Conservation (phyloP, 352 stramenopile species). For the Globisporangium abappressorium region DNA sequence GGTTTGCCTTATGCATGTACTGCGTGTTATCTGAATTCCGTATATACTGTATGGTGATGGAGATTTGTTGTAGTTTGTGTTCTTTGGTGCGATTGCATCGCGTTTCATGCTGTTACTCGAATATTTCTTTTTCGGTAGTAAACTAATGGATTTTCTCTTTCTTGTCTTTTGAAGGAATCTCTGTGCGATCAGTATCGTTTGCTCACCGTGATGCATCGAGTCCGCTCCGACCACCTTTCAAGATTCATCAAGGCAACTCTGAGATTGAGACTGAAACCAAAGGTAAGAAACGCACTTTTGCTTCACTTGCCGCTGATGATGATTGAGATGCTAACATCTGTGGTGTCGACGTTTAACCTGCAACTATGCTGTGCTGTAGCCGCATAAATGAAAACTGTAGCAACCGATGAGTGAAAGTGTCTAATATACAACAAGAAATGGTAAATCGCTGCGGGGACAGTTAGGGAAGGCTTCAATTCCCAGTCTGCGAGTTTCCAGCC, state of each 20-base stretch:
- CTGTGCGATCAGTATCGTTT: not conserved
- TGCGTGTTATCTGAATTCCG: constrained; percentile 6
- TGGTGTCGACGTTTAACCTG: not conserved
- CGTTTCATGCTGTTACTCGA: not conserved
- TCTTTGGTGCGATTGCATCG: not conserved
- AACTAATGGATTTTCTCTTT: constrained; percentile 5
- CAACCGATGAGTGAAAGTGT: constrained; percentile 2
- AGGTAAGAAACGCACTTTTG: not conserved
- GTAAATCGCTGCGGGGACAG: not conserved
- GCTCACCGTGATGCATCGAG: not conserved
- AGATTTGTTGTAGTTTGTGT: not conserved
- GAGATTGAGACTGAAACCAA: constrained; percentile 2
- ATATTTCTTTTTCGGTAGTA: not conserved
- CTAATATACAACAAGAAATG: constrained; percentile 3
- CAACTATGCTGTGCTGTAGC: not conserved
- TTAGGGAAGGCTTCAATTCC: not conserved
- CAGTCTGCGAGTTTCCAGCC: not conserved
- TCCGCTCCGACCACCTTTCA: not conserved
- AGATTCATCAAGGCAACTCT: not conserved
- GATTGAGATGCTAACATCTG: not conserved
- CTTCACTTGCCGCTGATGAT: not conserved
- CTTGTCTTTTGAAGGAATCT: not conserved
- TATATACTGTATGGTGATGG: constrained; percentile 5
- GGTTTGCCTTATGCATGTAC: constrained; percentile 8
- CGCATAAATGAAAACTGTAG: not conserved